phyloP scores from a whole-genome alignment of 2,329 filamentous ascomycete genomes.

The Monosporascus ibericus region DNA sequence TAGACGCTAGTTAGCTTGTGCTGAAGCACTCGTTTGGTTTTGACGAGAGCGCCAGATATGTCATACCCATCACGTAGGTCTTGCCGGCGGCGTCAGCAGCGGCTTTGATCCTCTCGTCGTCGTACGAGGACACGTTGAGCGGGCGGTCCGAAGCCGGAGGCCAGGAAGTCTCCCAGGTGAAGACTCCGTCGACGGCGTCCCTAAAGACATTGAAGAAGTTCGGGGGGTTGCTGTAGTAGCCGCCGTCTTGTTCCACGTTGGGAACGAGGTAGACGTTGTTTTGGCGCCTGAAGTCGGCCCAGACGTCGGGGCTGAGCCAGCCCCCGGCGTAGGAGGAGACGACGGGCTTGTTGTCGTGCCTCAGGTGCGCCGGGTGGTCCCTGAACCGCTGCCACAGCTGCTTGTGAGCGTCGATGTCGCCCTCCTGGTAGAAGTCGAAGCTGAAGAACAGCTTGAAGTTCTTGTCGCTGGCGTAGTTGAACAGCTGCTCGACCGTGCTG shows the following conservation, averaged over 20 bases:
- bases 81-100: constrained; percentile 20
- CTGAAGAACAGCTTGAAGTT: constrained; percentile 31
- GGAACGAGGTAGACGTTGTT: constrained; percentile 28
- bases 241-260: constrained; percentile 22
- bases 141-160: constrained; percentile 18
- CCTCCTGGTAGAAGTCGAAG: constrained; percentile 25
- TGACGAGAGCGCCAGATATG: not conserved
- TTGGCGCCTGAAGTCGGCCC: constrained; percentile 21
- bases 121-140: constrained; percentile 20
- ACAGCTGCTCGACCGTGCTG: constrained; percentile 22
- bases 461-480: constrained; percentile 21
- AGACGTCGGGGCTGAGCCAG: constrained; percentile 16
- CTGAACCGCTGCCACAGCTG: constrained; percentile 19
- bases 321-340: constrained; percentile 25
- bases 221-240: constrained; percentile 25
- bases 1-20: constrained; percentile 5
- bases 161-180: constrained; percentile 33
- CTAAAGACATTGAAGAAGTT: constrained; percentile 25
- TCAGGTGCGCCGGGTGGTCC: constrained; percentile 23
- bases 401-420: constrained; percentile 18
- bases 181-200: constrained; percentile 27
- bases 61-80: constrained; percentile 28
- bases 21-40: too few relatives aligned
- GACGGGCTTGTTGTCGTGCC: constrained; percentile 21
- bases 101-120: constrained; percentile 16